Evolutionary conservation across 2,329 filamentous ascomycete genomes (phyloP).

Genomic region (Verticillium tricorpus): DNA sequence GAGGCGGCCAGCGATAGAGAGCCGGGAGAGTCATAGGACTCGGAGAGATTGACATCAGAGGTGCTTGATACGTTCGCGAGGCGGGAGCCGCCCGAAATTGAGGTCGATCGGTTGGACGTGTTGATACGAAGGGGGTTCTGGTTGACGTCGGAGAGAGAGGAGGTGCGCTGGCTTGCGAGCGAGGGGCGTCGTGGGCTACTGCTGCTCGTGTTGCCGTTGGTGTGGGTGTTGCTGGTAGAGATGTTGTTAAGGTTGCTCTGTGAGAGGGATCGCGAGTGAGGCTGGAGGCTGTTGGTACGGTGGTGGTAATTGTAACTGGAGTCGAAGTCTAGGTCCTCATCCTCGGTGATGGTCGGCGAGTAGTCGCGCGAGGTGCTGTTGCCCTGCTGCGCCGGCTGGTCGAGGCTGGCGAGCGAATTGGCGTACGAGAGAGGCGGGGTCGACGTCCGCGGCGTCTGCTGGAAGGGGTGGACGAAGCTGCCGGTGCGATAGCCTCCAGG

Average conservation of each 20-base stretch:
- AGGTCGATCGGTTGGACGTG: slow-evolving; percentile 25
- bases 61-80: slow-evolving; percentile 40
- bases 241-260: slow-evolving; percentile 18
- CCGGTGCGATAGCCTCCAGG: slow-evolving; percentile 32
- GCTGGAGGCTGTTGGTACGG: slow-evolving; percentile 16
- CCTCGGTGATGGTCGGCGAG: slow-evolving; percentile 52
- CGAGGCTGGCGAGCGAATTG: slow-evolving; percentile 50
- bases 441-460: slow-evolving; percentile 57
- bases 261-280: slow-evolving; percentile 10
- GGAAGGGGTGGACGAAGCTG: slow-evolving; percentile 58
- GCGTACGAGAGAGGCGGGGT: slow-evolving; percentile 57
- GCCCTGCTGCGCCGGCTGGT: slow-evolving; percentile 24
- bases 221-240: slow-evolving; percentile 17
- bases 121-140: not conserved
- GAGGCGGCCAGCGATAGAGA: slow-evolving; percentile 21
- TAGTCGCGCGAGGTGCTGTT: slow-evolving; percentile 38
- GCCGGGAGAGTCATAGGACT: slow-evolving; percentile 27
- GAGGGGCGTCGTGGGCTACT: slow-evolving; percentile 26
- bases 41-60: slow-evolving; percentile 40
- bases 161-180: slow-evolving; percentile 32
- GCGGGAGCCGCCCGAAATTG: slow-evolving; percentile 24
- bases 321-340: slow-evolving; percentile 35
- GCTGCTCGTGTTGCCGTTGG: slow-evolving; percentile 7
- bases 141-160: slow-evolving; percentile 32
- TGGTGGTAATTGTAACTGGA: slow-evolving; percentile 4